phyloP scores from a whole-genome alignment of 768 basidiomycete species.

The Coprinellus micaceus region DNA sequence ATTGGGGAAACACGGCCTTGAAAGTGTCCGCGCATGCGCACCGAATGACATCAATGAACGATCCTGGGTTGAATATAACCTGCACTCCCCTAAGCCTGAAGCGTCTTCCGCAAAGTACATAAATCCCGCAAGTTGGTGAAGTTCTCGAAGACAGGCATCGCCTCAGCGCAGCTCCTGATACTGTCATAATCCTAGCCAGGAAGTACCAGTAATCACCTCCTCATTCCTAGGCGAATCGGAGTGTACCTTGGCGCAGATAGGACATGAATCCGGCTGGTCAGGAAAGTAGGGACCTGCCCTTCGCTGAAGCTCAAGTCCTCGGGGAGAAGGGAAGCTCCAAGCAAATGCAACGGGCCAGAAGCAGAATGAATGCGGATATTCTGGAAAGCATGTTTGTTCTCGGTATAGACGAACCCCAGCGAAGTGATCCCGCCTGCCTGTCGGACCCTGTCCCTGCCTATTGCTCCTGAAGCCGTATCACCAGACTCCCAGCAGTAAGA shows the following conservation, averaged over 20 bases:
- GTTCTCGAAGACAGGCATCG: slow-evolving; percentile 55
- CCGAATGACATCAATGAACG: slow-evolving; percentile 58
- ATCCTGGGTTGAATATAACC: slow-evolving; percentile 63
- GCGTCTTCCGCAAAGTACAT: not conserved
- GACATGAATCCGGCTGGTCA: slow-evolving; percentile 52
- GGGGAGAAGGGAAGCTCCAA: too few species aligned
- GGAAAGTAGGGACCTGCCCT: slow-evolving; percentile 48
- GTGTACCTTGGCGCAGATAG: slow-evolving; percentile 48
- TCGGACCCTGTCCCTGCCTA: too few species aligned
- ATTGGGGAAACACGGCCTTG: slow-evolving; percentile 54
- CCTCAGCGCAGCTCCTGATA: slow-evolving; percentile 56
- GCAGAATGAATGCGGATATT: not conserved
- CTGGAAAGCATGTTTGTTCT: too few species aligned
- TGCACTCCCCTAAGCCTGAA: slow-evolving; percentile 19
- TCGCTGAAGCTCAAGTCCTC: too few species aligned
- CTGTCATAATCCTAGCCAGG: slow-evolving; percentile 41
- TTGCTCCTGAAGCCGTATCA: too few species aligned
- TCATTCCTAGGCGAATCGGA: not conserved
- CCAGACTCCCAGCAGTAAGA: too few species aligned
- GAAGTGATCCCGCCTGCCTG: too few species aligned
- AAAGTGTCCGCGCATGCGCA: slow-evolving; percentile 55
- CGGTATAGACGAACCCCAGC: too few species aligned
- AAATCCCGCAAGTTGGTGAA: slow-evolving; percentile 43
- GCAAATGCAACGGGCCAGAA: not conserved
- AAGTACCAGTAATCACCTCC: not conserved